Evolutionary conservation across 2,329 filamentous ascomycete species (phyloP).

Genomic region (Aspergillus fijiensis): DNA sequence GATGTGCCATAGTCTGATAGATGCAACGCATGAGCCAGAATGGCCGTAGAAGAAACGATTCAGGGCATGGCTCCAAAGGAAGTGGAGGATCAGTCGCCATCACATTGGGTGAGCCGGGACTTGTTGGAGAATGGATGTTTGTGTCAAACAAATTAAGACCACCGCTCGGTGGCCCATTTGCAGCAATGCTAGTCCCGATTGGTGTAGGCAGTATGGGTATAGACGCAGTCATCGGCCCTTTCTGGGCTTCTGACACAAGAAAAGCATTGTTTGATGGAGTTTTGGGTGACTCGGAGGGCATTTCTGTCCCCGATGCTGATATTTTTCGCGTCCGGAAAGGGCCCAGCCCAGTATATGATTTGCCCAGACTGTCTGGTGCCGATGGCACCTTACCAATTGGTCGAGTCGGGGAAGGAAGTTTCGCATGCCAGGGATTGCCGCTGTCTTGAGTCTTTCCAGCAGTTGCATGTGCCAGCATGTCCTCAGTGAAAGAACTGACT

Average conservation of each 20-base stretch:
- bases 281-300: constrained; percentile 66
- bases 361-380: constrained; percentile 52
- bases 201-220: constrained; percentile 69
- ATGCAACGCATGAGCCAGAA: constrained; percentile 98
- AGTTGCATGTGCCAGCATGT: constrained; percentile 42
- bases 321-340: constrained; percentile 74
- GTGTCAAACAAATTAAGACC: constrained; percentile 82
- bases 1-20: constrained; percentile 88
- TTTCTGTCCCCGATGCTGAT: constrained; percentile 61
- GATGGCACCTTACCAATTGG: constrained; percentile 42
- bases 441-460: constrained; percentile 46
- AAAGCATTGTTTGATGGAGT: constrained; percentile 74
- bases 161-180: constrained; percentile 58
- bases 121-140: constrained; percentile 68
- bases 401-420: constrained; percentile 36
- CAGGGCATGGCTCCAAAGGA: constrained; percentile 86
- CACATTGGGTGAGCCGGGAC: constrained; percentile 65
- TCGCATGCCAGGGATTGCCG: constrained; percentile 26
- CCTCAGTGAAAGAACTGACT: constrained; percentile 37
- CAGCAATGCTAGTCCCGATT: constrained; percentile 59
- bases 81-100: constrained; percentile 66
- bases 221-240: constrained; percentile 49
- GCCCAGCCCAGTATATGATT: constrained; percentile 69
- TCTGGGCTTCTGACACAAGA: constrained; percentile 48
- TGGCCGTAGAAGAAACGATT: constrained; percentile 82